Conservation (phyloP, 2,329 filamentous ascomycete species). For the Diaporthe caulivora region DNA sequence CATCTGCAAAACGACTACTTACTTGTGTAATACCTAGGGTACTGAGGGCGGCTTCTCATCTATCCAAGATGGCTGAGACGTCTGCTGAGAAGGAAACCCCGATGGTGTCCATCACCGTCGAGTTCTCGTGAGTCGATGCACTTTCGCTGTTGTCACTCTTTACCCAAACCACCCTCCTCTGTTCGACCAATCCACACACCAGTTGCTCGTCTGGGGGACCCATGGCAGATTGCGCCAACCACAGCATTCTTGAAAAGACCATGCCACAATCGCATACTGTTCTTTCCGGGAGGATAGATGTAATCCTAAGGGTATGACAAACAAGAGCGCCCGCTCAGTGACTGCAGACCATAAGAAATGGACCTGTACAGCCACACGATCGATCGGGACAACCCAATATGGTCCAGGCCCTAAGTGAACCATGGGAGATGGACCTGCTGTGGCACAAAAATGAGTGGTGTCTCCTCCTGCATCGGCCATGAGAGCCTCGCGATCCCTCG, state of each 20-base stretch:
- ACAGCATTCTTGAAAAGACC: neutral
- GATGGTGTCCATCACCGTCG: constrained; percentile 70
- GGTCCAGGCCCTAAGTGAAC: neutral
- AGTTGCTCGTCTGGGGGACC: neutral
- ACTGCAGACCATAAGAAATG: neutral
- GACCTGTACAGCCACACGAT: neutral
- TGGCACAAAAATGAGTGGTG: neutral
- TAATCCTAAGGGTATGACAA: constrained; percentile 7
- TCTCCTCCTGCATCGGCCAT: neutral
- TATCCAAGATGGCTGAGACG: constrained; percentile 30
- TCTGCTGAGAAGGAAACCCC: constrained; percentile 39
- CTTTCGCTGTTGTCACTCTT: neutral
- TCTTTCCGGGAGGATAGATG: neutral
- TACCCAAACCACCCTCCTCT: neutral
- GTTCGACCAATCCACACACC: neutral
- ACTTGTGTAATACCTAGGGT: neutral
- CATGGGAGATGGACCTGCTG: neutral
- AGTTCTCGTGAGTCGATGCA: constrained; percentile 61
- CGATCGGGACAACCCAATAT: neutral
- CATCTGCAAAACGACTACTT: neutral
- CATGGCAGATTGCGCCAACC: neutral
- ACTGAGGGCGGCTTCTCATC: neutral
- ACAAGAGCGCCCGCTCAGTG: neutral
- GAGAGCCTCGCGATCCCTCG: neutral
- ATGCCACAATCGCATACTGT: constrained; percentile 11